These are phyloP conservation scores for Fraxinus pennsylvanica DNA, from an alignment of 257 asterid genomes.

Conservation along the genomic window DNA sequence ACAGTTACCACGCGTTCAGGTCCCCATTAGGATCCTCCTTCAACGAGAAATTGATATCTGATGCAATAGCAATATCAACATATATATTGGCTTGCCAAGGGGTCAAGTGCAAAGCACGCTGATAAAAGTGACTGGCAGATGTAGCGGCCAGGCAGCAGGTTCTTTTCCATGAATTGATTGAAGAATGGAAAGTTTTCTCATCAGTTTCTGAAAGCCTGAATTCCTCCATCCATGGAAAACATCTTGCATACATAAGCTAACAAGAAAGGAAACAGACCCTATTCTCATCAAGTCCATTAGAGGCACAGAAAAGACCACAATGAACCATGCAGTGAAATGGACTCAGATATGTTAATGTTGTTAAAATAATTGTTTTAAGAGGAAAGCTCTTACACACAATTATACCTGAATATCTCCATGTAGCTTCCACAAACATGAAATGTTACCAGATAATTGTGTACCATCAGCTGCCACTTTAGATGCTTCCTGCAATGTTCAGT, in stretches of 20 bases:
- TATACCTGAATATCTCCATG: constrained; percentile 95
- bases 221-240: constrained; percentile 85
- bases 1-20: constrained; percentile 53
- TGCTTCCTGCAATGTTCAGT: constrained; percentile 68
- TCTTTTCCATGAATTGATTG: constrained; percentile 71
- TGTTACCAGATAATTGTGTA: constrained; percentile 61
- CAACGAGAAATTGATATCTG: constrained; percentile 57
- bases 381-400: not conserved
- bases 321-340: constrained; percentile 12
- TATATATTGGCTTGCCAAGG: constrained; percentile 94
- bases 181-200: constrained; percentile 58
- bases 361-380: not conserved
- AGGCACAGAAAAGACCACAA: constrained; percentile 16
- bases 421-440: constrained; percentile 89
- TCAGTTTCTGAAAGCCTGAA: constrained; percentile 39
- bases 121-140: constrained; percentile 73
- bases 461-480: constrained; percentile 59
- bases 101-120: constrained; percentile 84
- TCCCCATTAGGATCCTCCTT: constrained; percentile 51
- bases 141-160: constrained; percentile 69
- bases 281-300: constrained; percentile 24
- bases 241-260: constrained; percentile 85
- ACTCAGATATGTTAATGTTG: constrained; percentile 4
- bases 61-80: constrained; percentile 76
- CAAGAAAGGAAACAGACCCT: constrained; percentile 31